phyloP scores from a whole-genome alignment of 305 asterid genomes.

The Rubia balearica region DNA sequence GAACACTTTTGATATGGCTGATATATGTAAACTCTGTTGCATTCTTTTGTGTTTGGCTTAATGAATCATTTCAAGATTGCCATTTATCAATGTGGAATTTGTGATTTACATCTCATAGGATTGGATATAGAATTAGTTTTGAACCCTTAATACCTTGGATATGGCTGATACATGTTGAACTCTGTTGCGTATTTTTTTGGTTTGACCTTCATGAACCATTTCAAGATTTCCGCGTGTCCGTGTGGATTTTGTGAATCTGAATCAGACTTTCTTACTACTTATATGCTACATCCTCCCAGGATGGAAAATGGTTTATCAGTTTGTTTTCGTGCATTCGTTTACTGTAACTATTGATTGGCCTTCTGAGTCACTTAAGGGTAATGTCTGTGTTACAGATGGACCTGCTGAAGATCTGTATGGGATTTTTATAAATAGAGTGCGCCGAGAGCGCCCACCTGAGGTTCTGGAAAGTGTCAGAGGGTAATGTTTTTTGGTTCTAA shows the following conservation, averaged over 20 bases:
- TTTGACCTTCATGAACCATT: background rate
- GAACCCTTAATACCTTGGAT: background rate
- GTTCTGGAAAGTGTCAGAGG: conserved; percentile 78
- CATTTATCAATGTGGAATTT: background rate
- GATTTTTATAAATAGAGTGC: conserved; percentile 80
- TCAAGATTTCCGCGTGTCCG: background rate
- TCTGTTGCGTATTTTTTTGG: background rate
- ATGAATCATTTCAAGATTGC: background rate
- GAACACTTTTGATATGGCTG: conserved; percentile 75
- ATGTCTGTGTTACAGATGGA: conserved; percentile 53
- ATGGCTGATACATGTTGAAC: background rate
- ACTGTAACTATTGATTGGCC: background rate
- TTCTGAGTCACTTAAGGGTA: background rate
- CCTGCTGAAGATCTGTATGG: conserved; percentile 99
- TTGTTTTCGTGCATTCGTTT: background rate
- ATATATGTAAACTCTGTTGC: conserved; percentile 50
- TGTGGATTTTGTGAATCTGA: background rate
- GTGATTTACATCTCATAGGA: no score
- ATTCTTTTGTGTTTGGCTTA: background rate
- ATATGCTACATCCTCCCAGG: background rate
- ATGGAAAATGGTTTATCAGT: background rate
- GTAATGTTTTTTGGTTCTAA: conserved; percentile 28
- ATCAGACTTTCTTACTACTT: background rate
- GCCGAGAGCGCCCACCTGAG: conserved; percentile 94
- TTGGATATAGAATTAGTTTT: background rate